Conservation (phyloP, 2,329 filamentous ascomycete genomes). For the Botrytis elliptica region DNA sequence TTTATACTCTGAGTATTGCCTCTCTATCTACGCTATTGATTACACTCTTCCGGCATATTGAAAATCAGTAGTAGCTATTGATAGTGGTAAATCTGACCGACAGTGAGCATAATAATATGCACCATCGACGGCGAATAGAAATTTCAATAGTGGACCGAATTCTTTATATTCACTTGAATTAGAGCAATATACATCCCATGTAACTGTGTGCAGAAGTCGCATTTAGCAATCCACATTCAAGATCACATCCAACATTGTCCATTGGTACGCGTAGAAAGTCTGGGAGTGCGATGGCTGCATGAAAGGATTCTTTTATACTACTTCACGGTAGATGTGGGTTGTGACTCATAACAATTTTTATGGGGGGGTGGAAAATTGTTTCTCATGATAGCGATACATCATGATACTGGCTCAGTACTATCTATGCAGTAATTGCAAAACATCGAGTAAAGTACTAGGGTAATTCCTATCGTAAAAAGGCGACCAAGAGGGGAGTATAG, state of each 20-base stretch:
- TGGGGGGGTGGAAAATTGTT: fast-evolving
- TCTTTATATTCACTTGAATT: neutral
- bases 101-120: neutral
- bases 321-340: fast-evolving
- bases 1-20: neutral
- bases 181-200: neutral
- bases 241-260: too few relatives aligned
- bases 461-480: fast-evolving
- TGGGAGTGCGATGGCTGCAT: neutral
- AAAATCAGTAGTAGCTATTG: too few relatives aligned
- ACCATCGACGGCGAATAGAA: neutral
- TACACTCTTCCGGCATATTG: too few relatives aligned
- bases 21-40: neutral
- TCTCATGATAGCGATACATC: neutral
- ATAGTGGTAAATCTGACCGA: too few relatives aligned
- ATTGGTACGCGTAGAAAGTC: neutral
- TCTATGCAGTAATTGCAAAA: neutral
- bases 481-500: fast-evolving
- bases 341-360: neutral
- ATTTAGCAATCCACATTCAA: neutral
- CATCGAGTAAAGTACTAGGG: neutral
- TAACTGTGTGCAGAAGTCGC: fast-evolving
- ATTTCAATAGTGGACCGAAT: fast-evolving
- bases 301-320: neutral
- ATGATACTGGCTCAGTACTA: neutral